A percentile compares a stretch with the other conserved stretches of the same genome.
phyloP scores from a whole-genome alignment of 2,329 filamentous ascomycete species.

The Venturiaceae sp. region DNA sequence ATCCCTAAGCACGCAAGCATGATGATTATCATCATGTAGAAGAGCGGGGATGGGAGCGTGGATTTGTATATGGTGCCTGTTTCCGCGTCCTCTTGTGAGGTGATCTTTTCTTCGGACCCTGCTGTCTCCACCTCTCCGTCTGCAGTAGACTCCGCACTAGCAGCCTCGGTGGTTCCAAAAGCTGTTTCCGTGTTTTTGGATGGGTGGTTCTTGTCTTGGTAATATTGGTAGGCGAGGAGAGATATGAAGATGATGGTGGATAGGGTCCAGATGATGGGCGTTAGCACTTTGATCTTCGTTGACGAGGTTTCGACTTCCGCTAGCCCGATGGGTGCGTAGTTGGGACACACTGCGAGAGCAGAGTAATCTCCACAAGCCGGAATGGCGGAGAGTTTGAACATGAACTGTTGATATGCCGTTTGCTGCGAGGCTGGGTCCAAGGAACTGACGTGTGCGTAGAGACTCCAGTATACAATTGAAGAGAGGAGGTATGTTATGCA shows the following conservation, averaged over 20 bases:
- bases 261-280: slow-evolving; percentile 16
- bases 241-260: slow-evolving; percentile 12
- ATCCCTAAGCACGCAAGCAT: slow-evolving; percentile 15
- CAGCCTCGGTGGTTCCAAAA: no score
- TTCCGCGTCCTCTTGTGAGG: no score
- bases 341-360: slow-evolving; percentile 14
- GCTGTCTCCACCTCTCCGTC: no score
- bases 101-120: no score
- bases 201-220: neutral
- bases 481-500: slow-evolving; percentile 12
- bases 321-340: slow-evolving; percentile 9
- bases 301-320: slow-evolving; percentile 6
- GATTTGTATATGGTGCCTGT: neutral
- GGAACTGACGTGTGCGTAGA: neutral
- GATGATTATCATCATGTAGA: slow-evolving; percentile 7
- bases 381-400: slow-evolving; percentile 14
- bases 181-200: neutral
- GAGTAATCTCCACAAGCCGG: slow-evolving; percentile 15
- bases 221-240: slow-evolving; percentile 3
- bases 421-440: neutral
- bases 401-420: slow-evolving; percentile 13
- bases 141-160: no score
- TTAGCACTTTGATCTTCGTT: slow-evolving; percentile 11
- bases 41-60: neutral
- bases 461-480: slow-evolving; percentile 8